phyloP scores from a whole-genome alignment of 805 yeast species.

The Candida maris region DNA sequence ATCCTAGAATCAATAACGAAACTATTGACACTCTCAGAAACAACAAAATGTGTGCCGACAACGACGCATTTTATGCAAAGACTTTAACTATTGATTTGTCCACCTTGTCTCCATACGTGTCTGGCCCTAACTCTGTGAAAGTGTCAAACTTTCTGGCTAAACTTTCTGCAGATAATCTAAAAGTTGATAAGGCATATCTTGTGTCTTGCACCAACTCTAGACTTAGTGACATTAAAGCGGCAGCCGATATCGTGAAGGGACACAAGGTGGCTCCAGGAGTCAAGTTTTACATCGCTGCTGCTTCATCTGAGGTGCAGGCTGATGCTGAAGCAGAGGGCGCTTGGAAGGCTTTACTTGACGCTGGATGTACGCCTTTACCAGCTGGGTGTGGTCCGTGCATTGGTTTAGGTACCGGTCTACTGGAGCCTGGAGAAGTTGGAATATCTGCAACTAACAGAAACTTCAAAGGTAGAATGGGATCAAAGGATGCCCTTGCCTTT shows the following conservation, averaged over 20 bases:
- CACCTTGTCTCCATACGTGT: slow-evolving; percentile 79
- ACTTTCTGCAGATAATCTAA: slow-evolving; percentile 66
- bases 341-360: slow-evolving; percentile 84
- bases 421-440: slow-evolving; percentile 96
- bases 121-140: slow-evolving; percentile 98
- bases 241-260: slow-evolving; percentile 83
- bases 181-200: slow-evolving; percentile 88
- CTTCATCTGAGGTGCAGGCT: slow-evolving; percentile 86
- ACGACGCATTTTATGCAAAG: slow-evolving; percentile 84
- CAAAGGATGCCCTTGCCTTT: slow-evolving; percentile 92
- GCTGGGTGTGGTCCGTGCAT: slow-evolving; percentile 99
- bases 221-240: slow-evolving; percentile 87
- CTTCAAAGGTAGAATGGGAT: slow-evolving; percentile 99
- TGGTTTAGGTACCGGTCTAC: slow-evolving; percentile 91
- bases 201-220: slow-evolving; percentile 98
- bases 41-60: slow-evolving; percentile 52
- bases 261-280: slow-evolving; percentile 84
- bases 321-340: slow-evolving; percentile 92
- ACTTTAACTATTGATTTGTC: slow-evolving; percentile 75
- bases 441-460: slow-evolving; percentile 98
- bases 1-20: slow-evolving; percentile 72
- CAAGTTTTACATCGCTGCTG: slow-evolving; percentile 96
- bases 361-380: slow-evolving; percentile 93
- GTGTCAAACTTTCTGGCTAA: slow-evolving; percentile 75
- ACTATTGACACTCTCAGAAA: slow-evolving; percentile 51